Evolutionary conservation across 768 basidiomycete genomes (phyloP).

Genomic region (Amanita jacksonii): DNA sequence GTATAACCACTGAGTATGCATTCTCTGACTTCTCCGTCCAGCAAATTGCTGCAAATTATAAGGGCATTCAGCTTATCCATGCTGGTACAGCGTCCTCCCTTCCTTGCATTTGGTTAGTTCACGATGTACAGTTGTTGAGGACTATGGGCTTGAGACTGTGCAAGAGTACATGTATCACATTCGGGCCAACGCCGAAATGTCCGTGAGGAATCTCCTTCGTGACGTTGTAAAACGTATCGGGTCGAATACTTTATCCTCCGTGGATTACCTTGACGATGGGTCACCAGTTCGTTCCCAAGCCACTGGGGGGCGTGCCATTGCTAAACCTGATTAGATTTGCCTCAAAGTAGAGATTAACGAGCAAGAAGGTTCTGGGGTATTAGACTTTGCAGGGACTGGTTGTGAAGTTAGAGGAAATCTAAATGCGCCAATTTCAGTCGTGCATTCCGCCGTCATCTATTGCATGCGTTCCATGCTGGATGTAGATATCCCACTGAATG

Average conservation of each 20-base stretch:
- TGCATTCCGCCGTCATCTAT: slow-evolving; percentile 82
- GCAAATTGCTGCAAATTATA: slow-evolving; percentile 94
- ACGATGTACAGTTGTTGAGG: slow-evolving; percentile 55
- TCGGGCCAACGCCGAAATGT: slow-evolving; percentile 77
- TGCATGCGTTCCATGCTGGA: slow-evolving; percentile 85
- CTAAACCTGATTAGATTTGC: slow-evolving; percentile 39
- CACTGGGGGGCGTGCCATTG: neutral
- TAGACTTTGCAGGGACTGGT: slow-evolving; percentile 83
- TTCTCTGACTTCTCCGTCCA: slow-evolving; percentile 18
- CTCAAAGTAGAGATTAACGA: slow-evolving; percentile 73
- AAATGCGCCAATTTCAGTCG: slow-evolving; percentile 79
- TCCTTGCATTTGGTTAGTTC: slow-evolving; percentile 5
- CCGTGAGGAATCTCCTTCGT: slow-evolving; percentile 74
- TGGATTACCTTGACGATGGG: slow-evolving; percentile 85
- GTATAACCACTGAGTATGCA: slow-evolving; percentile 6
- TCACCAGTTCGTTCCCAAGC: slow-evolving; percentile 46
- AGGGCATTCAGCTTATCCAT: slow-evolving; percentile 80
- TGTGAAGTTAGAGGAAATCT: slow-evolving; percentile 79
- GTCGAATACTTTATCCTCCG: slow-evolving; percentile 51
- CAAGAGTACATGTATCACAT: slow-evolving; percentile 94
- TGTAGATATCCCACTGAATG: slow-evolving; percentile 85
- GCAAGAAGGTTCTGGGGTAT: slow-evolving; percentile 60
- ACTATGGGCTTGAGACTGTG: slow-evolving; percentile 79
- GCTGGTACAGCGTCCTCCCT: slow-evolving; percentile 38
- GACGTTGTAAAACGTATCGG: slow-evolving; percentile 66